Conservation (phyloP, 1,284 basidiomycete genomes). For the Schizophyllum commune region DNA sequence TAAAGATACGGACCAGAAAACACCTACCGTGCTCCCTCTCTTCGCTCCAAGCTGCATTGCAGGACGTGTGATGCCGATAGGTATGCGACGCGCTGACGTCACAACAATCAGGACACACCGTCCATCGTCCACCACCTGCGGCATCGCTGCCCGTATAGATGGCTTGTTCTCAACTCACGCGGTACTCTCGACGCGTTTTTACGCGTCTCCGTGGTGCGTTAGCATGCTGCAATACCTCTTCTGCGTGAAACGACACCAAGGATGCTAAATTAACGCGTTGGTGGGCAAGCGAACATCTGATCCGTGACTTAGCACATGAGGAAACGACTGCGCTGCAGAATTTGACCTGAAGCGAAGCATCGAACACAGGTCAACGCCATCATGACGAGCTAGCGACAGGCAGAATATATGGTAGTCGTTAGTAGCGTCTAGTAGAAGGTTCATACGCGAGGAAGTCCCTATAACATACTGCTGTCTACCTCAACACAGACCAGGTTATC, state of each 20-base stretch:
- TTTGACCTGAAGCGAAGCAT: neutral
- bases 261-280: neutral
- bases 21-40: neutral
- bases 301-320: neutral
- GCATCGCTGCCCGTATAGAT: neutral
- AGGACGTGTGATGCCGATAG: neutral
- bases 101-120: neutral
- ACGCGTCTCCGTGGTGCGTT: neutral
- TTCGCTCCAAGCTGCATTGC: neutral
- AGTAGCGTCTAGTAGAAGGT: no score
- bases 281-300: neutral
- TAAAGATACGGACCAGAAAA: neutral
- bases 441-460: no score
- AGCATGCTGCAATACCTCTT: neutral
- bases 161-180: neutral
- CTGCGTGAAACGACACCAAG: neutral
- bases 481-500: no score
- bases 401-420: neutral
- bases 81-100: neutral
- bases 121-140: no score
- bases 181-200: neutral
- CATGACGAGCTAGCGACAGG: neutral
- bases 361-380: neutral
- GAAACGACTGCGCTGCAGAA: neutral
- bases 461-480: no score